Base-by-base conservation (phyloP, 2,329 filamentous ascomycete genomes). In the Sclerotinia spermophila region DNA sequence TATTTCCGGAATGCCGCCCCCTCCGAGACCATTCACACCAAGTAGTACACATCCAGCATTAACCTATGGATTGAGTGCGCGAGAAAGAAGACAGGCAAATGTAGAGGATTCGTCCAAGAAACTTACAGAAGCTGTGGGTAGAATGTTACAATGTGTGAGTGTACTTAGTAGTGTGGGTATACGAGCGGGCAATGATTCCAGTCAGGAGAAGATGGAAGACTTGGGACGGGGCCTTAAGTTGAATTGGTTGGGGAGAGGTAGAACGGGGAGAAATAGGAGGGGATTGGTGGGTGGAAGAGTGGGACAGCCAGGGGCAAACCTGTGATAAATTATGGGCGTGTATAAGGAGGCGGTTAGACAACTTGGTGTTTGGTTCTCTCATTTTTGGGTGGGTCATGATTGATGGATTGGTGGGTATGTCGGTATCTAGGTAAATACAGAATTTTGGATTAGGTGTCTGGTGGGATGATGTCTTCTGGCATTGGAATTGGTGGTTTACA, bases 131-230 rank as follows among this genome's bases (percentile, higher is more conserved):
- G 97, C 95, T 75, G 94, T 97, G 0, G 96, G 94, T 0, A 86
- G 95, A 66, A 97, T 99, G 93, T 84, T 99, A 73, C 96, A 99
- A 82, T 99, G 96, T 80, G 91, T 98, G 81, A 95, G 91, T 79
- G 94, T 99, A 11, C 84, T 99, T 33, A 92, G 93, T 4, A 90
- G 90, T 73, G 87, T 97, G 19, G 90, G 84, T 11, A 73, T 76
- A 42, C 72, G 75, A 11, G 73, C 77, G 58, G 75, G 75, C 13
- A 87, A 87, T 15, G 93, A 96, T 74, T 89, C 91, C 51, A 86
- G 88, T 1, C 92, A 95, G 78, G 86, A 86, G 70, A 93, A 91
- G 81, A 91, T 98, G 77, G 91, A 95, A 73, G 88, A 94, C 77
- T 83, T 99, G 73, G 93, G 91, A 71, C 91, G 93, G 78, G 89